phyloP scores from a whole-genome alignment of 148 eudicot genomes.

The Rhododendron molle region DNA sequence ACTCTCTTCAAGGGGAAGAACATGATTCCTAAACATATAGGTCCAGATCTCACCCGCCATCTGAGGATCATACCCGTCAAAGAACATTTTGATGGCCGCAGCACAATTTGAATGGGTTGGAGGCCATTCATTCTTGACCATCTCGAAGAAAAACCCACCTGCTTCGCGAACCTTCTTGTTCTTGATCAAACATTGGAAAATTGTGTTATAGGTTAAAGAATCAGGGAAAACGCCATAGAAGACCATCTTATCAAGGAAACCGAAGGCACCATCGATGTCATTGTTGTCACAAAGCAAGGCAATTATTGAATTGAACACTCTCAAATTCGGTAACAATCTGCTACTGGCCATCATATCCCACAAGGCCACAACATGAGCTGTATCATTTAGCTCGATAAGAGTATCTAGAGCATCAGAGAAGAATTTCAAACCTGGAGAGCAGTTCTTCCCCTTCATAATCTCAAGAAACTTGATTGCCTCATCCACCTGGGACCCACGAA shows the following conservation, averaged over 20 bases:
- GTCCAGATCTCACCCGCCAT: slow-evolving; percentile 68
- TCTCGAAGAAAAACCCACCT: slow-evolving; percentile 65
- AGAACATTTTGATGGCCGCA: slow-evolving; percentile 57
- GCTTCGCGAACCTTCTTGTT: slow-evolving; percentile 58
- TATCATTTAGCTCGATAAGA: slow-evolving; percentile 57
- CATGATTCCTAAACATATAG: slow-evolving; percentile 43
- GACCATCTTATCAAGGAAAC: slow-evolving; percentile 73
- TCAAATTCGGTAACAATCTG: slow-evolving; percentile 57
- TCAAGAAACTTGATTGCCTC: slow-evolving; percentile 73
- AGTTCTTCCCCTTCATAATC: slow-evolving; percentile 72
- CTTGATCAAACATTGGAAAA: slow-evolving; percentile 67
- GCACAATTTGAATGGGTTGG: slow-evolving; percentile 58
- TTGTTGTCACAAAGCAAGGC: slow-evolving; percentile 62
- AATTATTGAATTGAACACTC: slow-evolving; percentile 64
- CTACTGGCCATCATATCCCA: slow-evolving; percentile 74
- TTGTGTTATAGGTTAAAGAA: slow-evolving; percentile 57
- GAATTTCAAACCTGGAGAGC: slow-evolving; percentile 78
- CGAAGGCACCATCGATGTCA: slow-evolving; percentile 56
- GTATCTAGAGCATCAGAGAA: slow-evolving; percentile 68
- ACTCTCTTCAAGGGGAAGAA: slow-evolving; percentile 48
- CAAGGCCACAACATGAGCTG: slow-evolving; percentile 47
- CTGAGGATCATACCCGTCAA: slow-evolving; percentile 76
- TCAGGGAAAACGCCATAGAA: slow-evolving; percentile 74
- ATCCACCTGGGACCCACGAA: slow-evolving; percentile 44
- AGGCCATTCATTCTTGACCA: slow-evolving; percentile 70